Conservation (phyloP, 1,284 basidiomycete genomes). For the Thecaphora frezii region DNA sequence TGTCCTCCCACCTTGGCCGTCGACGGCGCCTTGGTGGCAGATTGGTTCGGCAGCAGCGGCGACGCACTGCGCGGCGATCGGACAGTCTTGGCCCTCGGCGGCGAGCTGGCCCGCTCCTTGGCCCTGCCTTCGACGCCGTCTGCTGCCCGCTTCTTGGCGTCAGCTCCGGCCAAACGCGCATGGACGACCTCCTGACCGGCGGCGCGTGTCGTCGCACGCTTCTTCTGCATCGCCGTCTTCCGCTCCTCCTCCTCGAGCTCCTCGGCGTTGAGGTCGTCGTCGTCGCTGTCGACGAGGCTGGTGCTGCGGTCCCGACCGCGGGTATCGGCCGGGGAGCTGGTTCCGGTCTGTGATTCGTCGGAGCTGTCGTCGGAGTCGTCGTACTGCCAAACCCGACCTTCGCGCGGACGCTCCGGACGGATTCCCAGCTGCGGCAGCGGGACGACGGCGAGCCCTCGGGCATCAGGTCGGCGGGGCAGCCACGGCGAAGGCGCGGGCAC, state of each 20-base stretch:
- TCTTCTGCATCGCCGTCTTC: conserved; percentile 48
- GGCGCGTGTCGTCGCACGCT: conserved; percentile 52
- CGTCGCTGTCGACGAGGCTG: conserved; percentile 9
- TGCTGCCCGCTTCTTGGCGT: background rate
- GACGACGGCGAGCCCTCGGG: conserved; percentile 47
- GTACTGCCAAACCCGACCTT: conserved; percentile 50
- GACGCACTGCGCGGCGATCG: too few relatives aligned
- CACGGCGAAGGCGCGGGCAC: conserved; percentile 45
- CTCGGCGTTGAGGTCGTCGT: conserved; percentile 46
- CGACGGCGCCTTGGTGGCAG: background rate
- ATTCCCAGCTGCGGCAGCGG: conserved; percentile 53
- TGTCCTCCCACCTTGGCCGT: background rate
- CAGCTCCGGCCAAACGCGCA: conserved; percentile 9
- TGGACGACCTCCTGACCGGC: conserved; percentile 53
- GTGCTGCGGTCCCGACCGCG: background rate
- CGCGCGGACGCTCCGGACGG: conserved; percentile 49
- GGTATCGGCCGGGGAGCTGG: too few relatives aligned
- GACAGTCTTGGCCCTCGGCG: too few relatives aligned
- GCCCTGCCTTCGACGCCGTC: too few relatives aligned
- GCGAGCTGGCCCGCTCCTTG: too few relatives aligned
- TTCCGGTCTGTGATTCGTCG: conserved; percentile 3
- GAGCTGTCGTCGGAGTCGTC: conserved; percentile 31
- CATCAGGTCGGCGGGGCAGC: conserved; percentile 53
- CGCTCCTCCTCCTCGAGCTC: conserved; percentile 49
- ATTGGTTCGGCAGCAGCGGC: background rate